Percentiles rank a stretch among this genome's conserved stretches.
Conservation (phyloP, 805 yeast species). For the Candida tallmaniae region DNA sequence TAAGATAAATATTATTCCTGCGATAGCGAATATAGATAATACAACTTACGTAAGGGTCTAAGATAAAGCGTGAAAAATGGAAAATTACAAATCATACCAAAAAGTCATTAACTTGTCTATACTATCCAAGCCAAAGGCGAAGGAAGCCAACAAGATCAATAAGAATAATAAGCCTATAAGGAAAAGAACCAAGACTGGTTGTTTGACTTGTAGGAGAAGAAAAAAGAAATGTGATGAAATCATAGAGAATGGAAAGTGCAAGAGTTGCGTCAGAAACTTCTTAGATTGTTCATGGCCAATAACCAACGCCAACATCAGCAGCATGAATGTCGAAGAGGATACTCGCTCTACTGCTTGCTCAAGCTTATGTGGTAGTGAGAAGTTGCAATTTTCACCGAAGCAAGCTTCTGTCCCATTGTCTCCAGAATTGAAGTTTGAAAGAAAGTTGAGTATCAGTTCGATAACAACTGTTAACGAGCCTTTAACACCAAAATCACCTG, state of each 20-base stretch:
- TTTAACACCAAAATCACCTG: slow-evolving; percentile 13
- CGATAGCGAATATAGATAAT: background rate
- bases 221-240: slow-evolving; percentile 62
- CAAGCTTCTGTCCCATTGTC: slow-evolving; percentile 3
- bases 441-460: slow-evolving; percentile 7
- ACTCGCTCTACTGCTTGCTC: background rate
- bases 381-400: background rate
- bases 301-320: background rate
- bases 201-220: slow-evolving; percentile 59
- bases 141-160: background rate
- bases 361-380: too few relatives aligned
- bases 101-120: slow-evolving; percentile 29
- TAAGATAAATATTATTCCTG: too few relatives aligned
- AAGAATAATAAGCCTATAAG: slow-evolving; percentile 8
- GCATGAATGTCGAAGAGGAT: background rate
- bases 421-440: slow-evolving; percentile 2
- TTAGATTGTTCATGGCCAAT: slow-evolving; percentile 41
- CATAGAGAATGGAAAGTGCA: slow-evolving; percentile 39
- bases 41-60: background rate
- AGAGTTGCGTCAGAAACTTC: slow-evolving; percentile 41
- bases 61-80: slow-evolving; percentile 8
- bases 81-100: slow-evolving; percentile 33
- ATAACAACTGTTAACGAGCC: slow-evolving; percentile 6
- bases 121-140: slow-evolving; percentile 13
- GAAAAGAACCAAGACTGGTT: slow-evolving; percentile 45